Conservation (phyloP, 495 filamentous ascomycete species). For the Penicillium nucicola region DNA sequence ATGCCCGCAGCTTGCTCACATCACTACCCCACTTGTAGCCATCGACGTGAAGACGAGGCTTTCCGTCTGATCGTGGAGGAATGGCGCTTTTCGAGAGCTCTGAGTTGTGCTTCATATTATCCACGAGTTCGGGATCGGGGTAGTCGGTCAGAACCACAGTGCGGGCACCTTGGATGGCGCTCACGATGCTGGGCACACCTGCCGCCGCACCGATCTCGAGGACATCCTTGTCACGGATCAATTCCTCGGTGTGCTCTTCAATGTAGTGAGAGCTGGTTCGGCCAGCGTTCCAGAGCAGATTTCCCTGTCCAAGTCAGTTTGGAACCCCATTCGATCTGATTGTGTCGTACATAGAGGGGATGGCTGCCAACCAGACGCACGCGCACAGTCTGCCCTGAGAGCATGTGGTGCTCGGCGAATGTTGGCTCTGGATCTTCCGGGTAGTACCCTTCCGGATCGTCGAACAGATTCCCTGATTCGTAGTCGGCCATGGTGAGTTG, state of each 20-base stretch:
- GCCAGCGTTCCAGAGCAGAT: constrained; percentile 88
- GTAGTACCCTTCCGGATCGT: constrained; percentile 77
- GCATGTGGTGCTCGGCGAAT: constrained; percentile 63
- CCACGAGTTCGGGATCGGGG: constrained; percentile 74
- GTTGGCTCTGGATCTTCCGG: constrained; percentile 67
- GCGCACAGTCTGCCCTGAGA: constrained; percentile 60
- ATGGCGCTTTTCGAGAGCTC: constrained; percentile 34
- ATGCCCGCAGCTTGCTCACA: constrained; percentile 46
- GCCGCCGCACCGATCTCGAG: constrained; percentile 90
- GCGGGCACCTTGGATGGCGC: constrained; percentile 64
- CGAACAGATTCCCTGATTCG: constrained; percentile 58
- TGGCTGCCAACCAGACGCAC: constrained; percentile 86
- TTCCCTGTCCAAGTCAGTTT: constrained; percentile 50
- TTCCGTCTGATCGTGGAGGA: constrained; percentile 12
- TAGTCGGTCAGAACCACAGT: constrained; percentile 84
- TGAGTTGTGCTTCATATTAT: constrained; percentile 74
- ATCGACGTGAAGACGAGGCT: constrained; percentile 47
- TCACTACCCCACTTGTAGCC: constrained; percentile 81
- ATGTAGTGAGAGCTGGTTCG: constrained; percentile 73
- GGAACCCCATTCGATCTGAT: neutral
- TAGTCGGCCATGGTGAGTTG: constrained; percentile 30
- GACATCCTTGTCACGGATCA: constrained; percentile 61
- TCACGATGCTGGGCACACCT: constrained; percentile 78
- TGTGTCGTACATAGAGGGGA: constrained; percentile 70
- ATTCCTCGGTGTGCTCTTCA: constrained; percentile 53